Conservation (phyloP, 2,329 filamentous ascomycete genomes). For the Beauveria sp. region DNA sequence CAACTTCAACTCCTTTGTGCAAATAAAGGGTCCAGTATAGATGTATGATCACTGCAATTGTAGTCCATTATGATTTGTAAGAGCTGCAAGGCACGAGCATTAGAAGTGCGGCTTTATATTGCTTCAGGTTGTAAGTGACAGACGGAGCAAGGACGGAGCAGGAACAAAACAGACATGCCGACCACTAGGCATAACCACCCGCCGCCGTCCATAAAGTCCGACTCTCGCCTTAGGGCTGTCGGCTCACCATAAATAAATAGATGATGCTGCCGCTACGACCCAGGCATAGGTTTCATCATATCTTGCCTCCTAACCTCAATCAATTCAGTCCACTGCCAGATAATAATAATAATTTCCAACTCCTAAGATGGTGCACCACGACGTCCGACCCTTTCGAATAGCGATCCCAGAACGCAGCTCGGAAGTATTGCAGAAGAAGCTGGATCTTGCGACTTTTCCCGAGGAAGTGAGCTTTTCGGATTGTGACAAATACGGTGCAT, state of each 20-base stretch:
- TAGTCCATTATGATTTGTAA: too few relatives aligned
- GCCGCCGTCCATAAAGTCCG: neutral
- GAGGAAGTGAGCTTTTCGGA: slow-evolving; percentile 22
- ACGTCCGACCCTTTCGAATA: neutral
- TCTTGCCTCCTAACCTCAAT: too few relatives aligned
- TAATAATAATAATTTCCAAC: too few relatives aligned
- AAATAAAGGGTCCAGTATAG: too few relatives aligned
- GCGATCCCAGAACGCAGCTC: neutral
- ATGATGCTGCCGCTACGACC: neutral
- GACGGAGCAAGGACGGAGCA: neutral
- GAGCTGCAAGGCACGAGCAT: too few relatives aligned
- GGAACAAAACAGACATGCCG: neutral
- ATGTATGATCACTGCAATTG: too few relatives aligned
- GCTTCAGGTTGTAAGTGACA: neutral
- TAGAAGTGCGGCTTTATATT: too few relatives aligned
- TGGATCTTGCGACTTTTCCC: neutral
- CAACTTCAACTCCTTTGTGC: too few relatives aligned
- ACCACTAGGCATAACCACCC: neutral
- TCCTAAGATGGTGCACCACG: neutral
- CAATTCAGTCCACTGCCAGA: too few relatives aligned
- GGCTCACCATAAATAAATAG: neutral
- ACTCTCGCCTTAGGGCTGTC: neutral
- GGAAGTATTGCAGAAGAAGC: neutral
- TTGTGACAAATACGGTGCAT: slow-evolving; percentile 25
- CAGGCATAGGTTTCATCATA: too few relatives aligned